Conservation (phyloP, 2,329 filamentous ascomycete species). For the Chaetomium olivaceum region DNA sequence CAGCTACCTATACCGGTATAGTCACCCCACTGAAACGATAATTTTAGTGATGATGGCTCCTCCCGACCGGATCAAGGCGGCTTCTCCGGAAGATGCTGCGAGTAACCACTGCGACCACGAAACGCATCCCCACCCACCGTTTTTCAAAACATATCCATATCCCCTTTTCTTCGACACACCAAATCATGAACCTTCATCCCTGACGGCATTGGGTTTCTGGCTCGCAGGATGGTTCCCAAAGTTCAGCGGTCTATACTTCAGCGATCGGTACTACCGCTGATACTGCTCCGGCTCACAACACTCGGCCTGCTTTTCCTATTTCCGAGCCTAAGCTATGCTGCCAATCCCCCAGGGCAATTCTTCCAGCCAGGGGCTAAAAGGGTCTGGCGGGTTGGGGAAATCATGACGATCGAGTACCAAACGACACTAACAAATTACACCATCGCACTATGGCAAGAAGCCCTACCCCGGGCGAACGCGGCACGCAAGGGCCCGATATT, state of each 20-base stretch:
- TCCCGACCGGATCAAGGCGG: neutral
- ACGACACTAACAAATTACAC: constrained; percentile 21
- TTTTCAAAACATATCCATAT: no score
- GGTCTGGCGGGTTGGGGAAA: constrained; percentile 15
- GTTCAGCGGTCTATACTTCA: no score
- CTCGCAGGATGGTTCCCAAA: neutral
- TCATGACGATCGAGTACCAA: constrained; percentile 14
- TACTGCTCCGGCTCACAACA: neutral
- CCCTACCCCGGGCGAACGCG: neutral
- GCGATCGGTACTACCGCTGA: neutral
- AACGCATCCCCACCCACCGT: neutral
- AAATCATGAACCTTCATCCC: neutral
- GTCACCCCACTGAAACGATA: neutral
- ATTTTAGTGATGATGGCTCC: neutral
- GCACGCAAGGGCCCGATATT: constrained; percentile 18
- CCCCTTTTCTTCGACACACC: neutral
- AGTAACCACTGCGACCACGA: no score
- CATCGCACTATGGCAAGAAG: constrained; percentile 23
- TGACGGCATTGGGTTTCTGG: neutral
- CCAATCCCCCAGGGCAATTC: neutral
- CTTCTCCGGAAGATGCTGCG: neutral
- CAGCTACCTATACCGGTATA: neutral
- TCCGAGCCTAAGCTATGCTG: neutral
- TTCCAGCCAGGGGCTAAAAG: neutral
- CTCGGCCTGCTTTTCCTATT: neutral